Base-by-base conservation (phyloP, 495 filamentous ascomycete species). In the Hypoxylon intermedium region DNA sequence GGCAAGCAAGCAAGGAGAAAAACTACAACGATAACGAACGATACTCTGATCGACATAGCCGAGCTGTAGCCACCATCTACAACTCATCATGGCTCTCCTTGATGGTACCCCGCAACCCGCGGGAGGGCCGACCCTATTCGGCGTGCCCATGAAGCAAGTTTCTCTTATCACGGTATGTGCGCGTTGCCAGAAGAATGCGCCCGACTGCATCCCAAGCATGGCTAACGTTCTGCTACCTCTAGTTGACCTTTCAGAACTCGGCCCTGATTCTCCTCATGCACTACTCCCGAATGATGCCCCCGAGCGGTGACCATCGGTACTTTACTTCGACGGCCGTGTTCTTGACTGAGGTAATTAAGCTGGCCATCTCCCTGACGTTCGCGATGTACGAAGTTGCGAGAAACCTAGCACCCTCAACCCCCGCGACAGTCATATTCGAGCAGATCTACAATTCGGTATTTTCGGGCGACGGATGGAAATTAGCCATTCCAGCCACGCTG, bases 281-380 rank as follows among this genome's bases (percentile, higher is more conserved):
- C 77, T 97, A 97, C 70, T 96, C 93, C 9, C 83, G 92, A 61
- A 83, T 92, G 37, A 98, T 98, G 94, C 88, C 91, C 5, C 80
- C 85, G 15, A 83, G 85, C 26, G 85, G 85, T 63, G 89, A 90
- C 45, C 91, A 90, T 60, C 87, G 93, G 70, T 98, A 96, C 74
- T 87, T 93, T 58, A 86, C 93, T 21, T 97, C 93, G 12, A 97
- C 94, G 20, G 93, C 94, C 11, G 93, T 98, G 15, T 89, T 98
- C 68, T 77, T 97, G 36, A 96, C 92, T 69, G 94, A 98, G 75
- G 83, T 97, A 44, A 82, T 96, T 60, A 98, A 98, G 75, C 81
- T 98, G 24, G 82, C 86, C 12, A 84, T 97, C 56, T 92, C 88
- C 65, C 75, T 96, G 16, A 93, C 88, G 38, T 88, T 97, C 67